Evolutionary conservation across 768 basidiomycete species (phyloP), one percentile per base, ranked within the genome.

Genomic region (Tulasnella sp.): DNA sequence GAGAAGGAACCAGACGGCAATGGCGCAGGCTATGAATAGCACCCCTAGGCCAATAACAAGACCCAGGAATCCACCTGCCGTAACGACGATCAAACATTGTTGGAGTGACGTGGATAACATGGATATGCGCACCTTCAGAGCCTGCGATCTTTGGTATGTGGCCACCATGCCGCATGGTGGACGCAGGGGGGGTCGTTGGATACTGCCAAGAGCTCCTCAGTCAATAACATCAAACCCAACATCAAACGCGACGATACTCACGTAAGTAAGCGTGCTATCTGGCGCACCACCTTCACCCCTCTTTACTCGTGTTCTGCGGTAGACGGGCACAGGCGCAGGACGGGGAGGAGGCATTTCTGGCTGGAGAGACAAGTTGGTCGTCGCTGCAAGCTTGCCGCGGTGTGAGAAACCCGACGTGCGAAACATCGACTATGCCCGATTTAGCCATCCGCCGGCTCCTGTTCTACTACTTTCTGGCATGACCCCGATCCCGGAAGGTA

Each of bases 21-120:
- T 23, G 52, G 21, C 42, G 39, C 52, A 39, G 52, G 37, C 52
- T 37, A 54, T 54, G 52, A 54, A 54, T 37, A 54, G 52, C 52
- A 54, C 14, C 14, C 52, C 52, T 36, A 54, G 52, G 25, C 52
- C 52, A 2, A 54, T 40, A 27, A 54, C 37, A 3, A 54, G 15
- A 19, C 52, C 52, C 23, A 54, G 35, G 52, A 54, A 54, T 17
- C 52, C 52, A 12, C 52, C 52, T 54, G n/a, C 8, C 5, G 25
- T 39, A 27, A 29, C 27, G 9, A n/a, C 21, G 32, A 39, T 37
- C 29, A 54, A 27, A 3, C 15, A 19, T 52, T 35, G 17, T 34
- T 17, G 6, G 9, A 35, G 25, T 39, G 11, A 39, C 17, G 41
- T n/a, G n/a, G 27, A 17, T 6, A n/a, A 43, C 8, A 6, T 5